These are phyloP conservation scores for Citropsis articulata DNA, from an alignment of 345 rosid genomes.

Conservation along the genomic window DNA sequence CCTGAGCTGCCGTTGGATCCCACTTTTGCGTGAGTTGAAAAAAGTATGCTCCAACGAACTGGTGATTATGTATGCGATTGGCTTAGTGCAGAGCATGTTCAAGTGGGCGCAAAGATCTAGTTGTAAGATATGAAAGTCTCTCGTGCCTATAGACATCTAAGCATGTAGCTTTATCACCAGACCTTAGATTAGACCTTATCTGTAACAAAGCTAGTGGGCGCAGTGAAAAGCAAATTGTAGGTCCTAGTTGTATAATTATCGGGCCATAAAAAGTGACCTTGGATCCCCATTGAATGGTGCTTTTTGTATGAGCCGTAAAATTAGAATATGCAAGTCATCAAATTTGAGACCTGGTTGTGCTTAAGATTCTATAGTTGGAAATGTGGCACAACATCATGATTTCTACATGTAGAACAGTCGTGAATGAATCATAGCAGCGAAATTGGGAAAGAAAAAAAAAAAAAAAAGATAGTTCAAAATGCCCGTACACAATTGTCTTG, in stretches of 20 bases:
- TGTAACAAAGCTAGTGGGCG: background rate
- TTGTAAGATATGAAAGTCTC: no score
- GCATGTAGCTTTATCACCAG: background rate
- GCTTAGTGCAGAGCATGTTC: background rate
- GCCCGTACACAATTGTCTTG: no score
- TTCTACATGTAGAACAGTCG: background rate
- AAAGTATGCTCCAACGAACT: no score
- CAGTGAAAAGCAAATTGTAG: background rate
- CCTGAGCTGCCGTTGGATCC: background rate
- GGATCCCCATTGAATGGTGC: background rate
- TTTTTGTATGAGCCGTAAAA: background rate
- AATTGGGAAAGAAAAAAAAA: no score
- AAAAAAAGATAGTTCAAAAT: no score
- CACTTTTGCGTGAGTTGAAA: background rate
- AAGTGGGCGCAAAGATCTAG: background rate
- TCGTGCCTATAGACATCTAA: no score
- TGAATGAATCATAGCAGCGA: no score
- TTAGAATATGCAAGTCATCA: constrained; percentile 7
- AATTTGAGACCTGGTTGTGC: background rate
- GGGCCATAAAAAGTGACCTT: background rate
- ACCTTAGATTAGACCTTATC: background rate
- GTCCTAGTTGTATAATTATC: background rate
- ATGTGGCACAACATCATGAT: background rate
- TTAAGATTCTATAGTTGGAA: background rate
- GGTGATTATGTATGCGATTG: background rate